phyloP scores from a whole-genome alignment of 2,329 filamentous ascomycete genomes.

The Aureobasidium sp. region DNA sequence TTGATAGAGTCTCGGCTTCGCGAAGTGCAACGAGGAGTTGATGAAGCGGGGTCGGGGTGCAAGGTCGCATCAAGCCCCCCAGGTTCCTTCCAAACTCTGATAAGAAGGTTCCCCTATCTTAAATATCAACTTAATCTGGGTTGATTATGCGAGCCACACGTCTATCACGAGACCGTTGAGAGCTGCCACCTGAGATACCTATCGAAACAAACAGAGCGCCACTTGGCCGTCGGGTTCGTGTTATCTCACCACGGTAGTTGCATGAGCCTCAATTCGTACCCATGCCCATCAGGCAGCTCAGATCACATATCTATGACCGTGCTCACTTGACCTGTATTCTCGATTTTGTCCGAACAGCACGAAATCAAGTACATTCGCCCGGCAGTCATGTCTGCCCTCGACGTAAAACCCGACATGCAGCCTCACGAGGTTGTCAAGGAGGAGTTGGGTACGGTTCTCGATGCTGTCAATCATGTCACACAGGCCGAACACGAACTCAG shows the following conservation, averaged over 20 bases:
- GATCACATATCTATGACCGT: neutral
- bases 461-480: neutral
- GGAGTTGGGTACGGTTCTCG: neutral
- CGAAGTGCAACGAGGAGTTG: neutral
- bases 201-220: neutral
- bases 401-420: neutral
- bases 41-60: neutral
- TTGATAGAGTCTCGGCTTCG: too few relatives aligned
- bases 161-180: neutral
- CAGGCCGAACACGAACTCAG: neutral
- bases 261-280: neutral
- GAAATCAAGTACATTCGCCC: too few relatives aligned
- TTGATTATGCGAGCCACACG: neutral
- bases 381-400: neutral
- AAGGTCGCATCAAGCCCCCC: neutral
- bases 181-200: too few relatives aligned
- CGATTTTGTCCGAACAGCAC: too few relatives aligned
- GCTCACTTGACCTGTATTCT: neutral
- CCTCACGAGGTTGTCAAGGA: neutral
- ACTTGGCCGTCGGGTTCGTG: neutral
- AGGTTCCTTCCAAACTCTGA: neutral
- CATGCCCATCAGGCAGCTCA: neutral
- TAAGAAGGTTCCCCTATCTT: neutral
- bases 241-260: neutral
- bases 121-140: neutral